Percentiles rank a stretch among this genome's conserved stretches.
Evolutionary conservation across 345 rosid species (phyloP).

Genomic region (Erysimum cheiranthoides): DNA sequence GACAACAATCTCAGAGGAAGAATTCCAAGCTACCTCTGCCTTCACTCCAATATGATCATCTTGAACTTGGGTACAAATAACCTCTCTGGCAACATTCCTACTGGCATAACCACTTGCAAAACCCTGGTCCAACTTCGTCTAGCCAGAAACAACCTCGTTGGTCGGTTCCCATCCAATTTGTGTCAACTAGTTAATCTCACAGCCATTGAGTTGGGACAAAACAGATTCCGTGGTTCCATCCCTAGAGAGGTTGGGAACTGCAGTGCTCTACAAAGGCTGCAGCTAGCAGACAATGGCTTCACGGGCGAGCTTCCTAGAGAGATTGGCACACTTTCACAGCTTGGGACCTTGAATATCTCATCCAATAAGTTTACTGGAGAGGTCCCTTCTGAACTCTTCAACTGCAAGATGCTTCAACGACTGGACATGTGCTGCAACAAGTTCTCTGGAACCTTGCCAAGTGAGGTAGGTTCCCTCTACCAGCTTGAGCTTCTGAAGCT

Average conservation of each 20-base stretch:
- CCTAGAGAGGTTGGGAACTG: constrained; percentile 73
- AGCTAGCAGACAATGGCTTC: constrained; percentile 67
- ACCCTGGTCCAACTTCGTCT: constrained; percentile 72
- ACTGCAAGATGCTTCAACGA: constrained; percentile 80
- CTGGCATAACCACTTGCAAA: constrained; percentile 62
- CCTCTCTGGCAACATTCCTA: constrained; percentile 75
- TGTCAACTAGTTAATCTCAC: constrained; percentile 70
- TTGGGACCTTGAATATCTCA: constrained; percentile 78
- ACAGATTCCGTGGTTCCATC: constrained; percentile 72
- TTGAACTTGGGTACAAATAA: constrained; percentile 73
- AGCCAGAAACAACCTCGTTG: constrained; percentile 61
- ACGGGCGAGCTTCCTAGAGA: constrained; percentile 71
- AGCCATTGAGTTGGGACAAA: constrained; percentile 73
- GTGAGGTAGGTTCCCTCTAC: constrained; percentile 65
- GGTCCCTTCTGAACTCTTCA: constrained; percentile 71
- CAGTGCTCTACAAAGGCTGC: constrained; percentile 67
- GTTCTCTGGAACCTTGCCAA: constrained; percentile 64
- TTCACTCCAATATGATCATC: constrained; percentile 56
- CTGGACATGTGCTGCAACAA: constrained; percentile 78
- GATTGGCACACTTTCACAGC: constrained; percentile 67
- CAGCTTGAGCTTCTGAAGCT: constrained; percentile 89
- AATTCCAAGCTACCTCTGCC: constrained; percentile 72
- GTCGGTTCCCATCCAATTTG: constrained; percentile 67
- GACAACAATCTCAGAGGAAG: constrained; percentile 66
- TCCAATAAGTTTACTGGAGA: constrained; percentile 70